Evolutionary conservation across 495 filamentous ascomycete genomes (phyloP).

Genomic region (Aspergillus panamensis): DNA sequence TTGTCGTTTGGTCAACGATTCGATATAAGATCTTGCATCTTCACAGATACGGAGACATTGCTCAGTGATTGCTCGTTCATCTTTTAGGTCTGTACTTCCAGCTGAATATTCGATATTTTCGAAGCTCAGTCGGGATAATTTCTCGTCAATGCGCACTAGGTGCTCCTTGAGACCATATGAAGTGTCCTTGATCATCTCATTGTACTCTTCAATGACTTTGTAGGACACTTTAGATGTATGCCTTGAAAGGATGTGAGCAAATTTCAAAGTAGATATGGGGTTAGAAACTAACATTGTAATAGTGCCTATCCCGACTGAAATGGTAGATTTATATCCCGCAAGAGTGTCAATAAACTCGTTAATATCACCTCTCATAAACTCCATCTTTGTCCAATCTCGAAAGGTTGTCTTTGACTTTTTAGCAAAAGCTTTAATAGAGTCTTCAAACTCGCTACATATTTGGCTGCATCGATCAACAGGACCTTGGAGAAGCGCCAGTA

Average conservation of each 20-base stretch:
- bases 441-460: slow-evolving; percentile 16
- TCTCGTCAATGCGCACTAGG: slow-evolving; percentile 12
- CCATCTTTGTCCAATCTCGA: slow-evolving; percentile 19
- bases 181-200: slow-evolving; percentile 19
- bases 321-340: slow-evolving; percentile 16
- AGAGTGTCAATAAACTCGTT: slow-evolving; percentile 18
- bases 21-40: slow-evolving; percentile 11
- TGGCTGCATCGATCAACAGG: slow-evolving; percentile 15
- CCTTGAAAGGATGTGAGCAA: slow-evolving; percentile 7
- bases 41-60: slow-evolving; percentile 19
- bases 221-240: slow-evolving; percentile 15
- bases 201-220: slow-evolving; percentile 13
- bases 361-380: slow-evolving; percentile 19
- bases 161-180: slow-evolving; percentile 12
- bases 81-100: slow-evolving; percentile 13
- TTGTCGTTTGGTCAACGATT: slow-evolving; percentile 10
- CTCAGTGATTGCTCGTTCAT: slow-evolving; percentile 11
- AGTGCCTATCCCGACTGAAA: slow-evolving; percentile 11
- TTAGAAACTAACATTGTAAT: slow-evolving; percentile 15
- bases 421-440: slow-evolving; percentile 11
- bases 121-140: too few species aligned
- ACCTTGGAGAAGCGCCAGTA: slow-evolving; percentile 12
- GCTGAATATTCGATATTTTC: too few species aligned
- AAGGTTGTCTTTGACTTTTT: slow-evolving; percentile 12
- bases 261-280: background rate